A percentile compares a stretch with the other conserved stretches of the same genome.
Evolutionary conservation across 2,329 filamentous ascomycete species (phyloP).

Genomic region (Ophiocordyceps camponoti-floridani): DNA sequence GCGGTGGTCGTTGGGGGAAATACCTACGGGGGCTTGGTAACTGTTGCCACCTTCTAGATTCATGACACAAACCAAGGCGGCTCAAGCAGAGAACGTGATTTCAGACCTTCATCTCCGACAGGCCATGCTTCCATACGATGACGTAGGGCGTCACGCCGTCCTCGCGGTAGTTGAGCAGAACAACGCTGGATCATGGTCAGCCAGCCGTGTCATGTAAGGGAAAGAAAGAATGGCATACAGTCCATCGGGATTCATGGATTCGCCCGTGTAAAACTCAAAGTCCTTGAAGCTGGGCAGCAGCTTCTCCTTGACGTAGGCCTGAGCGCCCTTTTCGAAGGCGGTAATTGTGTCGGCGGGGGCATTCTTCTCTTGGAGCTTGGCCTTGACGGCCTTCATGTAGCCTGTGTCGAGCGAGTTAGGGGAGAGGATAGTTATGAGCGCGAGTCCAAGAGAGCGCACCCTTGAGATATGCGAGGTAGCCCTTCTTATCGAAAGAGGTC

Average conservation of each 20-base stretch:
- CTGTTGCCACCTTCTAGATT: not conserved
- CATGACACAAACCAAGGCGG: not conserved
- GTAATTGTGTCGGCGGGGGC: constrained; percentile 49
- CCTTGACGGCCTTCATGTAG: constrained; percentile 86
- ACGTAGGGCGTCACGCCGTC: constrained; percentile 84
- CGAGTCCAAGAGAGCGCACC: constrained; percentile 27
- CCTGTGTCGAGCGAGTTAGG: constrained; percentile 22
- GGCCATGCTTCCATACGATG: constrained; percentile 88
- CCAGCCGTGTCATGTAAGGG: not conserved
- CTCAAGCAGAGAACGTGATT: not conserved
- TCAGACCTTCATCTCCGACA: constrained; percentile 85
- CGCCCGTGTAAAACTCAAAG: constrained; percentile 85
- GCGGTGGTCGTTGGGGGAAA: not conserved
- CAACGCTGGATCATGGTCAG: constrained; percentile 36
- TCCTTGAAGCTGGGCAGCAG: constrained; percentile 80
- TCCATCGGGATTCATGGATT: constrained; percentile 82
- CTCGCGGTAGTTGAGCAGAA: constrained; percentile 94
- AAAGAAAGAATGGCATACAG: constrained; percentile 44
- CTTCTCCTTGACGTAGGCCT: constrained; percentile 62
- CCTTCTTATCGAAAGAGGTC: constrained; percentile 75
- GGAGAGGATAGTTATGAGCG: not conserved
- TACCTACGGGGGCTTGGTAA: not conserved
- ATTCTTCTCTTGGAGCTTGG: constrained; percentile 43
- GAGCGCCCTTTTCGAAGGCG: constrained; percentile 63
- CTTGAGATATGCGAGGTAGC: constrained; percentile 72